A percentile compares a stretch with the other conserved stretches of the same genome.
These are phyloP conservation scores for Quercus lobata DNA, from an alignment of 331 rosid species.

Conservation along the genomic window DNA sequence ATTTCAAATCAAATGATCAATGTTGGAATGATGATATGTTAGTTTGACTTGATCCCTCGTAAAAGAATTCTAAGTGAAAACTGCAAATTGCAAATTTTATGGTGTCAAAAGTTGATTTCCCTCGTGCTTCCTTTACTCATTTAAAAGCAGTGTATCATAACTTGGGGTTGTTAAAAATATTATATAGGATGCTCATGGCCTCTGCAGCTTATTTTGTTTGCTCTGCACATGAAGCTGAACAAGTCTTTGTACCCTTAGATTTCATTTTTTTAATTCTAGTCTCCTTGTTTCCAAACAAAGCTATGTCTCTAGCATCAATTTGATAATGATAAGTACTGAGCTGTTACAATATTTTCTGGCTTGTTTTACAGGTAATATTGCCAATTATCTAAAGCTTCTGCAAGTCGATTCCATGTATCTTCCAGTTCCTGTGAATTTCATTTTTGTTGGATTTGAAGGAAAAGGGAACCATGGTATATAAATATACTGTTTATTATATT, in stretches of 20 bases:
- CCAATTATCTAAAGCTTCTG: constrained; percentile 77
- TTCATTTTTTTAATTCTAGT: background rate
- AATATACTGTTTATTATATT: constrained; percentile 7
- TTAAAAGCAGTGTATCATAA: background rate
- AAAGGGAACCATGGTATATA: constrained; percentile 76
- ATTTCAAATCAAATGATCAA: background rate
- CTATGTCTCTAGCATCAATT: constrained; percentile 3
- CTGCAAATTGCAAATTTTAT: background rate
- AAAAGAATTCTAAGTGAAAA: background rate
- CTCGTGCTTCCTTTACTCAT: background rate
- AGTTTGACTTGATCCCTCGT: background rate
- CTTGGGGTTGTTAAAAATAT: background rate
- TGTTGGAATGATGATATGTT: background rate
- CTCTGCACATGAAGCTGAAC: background rate
- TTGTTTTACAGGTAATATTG: constrained; percentile 70
- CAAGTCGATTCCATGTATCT: constrained; percentile 85
- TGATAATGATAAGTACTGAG: background rate
- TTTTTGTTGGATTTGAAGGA: constrained; percentile 93
- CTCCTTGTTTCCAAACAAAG: background rate
- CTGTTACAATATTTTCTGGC: background rate
- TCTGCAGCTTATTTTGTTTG: background rate
- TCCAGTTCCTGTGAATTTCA: constrained; percentile 87
- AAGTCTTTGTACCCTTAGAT: background rate
- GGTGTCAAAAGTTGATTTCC: background rate
- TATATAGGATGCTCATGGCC: background rate